Evolutionary conservation across 2,329 filamentous ascomycete genomes (phyloP).

Genomic region (Blastomyces gilchristii): DNA sequence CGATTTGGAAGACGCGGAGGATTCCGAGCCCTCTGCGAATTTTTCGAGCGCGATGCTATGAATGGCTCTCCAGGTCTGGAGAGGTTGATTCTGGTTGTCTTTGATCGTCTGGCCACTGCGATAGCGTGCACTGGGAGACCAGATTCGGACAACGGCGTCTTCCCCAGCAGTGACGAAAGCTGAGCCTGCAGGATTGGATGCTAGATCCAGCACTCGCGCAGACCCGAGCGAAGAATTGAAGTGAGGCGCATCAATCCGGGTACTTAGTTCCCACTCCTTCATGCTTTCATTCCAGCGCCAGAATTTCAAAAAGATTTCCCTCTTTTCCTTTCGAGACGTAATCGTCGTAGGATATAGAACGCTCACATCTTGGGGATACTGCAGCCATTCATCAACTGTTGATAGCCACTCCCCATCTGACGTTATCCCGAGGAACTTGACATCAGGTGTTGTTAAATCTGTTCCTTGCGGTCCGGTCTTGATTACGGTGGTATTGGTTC

Average conservation of each 20-base stretch:
- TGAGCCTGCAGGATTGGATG: conserved; percentile 55
- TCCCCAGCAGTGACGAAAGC: conserved; percentile 79
- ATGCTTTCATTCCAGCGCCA: conserved; percentile 58
- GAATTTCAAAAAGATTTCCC: conserved; percentile 78
- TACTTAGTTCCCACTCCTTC: conserved; percentile 61
- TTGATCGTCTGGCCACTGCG: conserved; percentile 46
- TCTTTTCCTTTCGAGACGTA: conserved; percentile 22
- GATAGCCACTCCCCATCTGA: conserved; percentile 80
- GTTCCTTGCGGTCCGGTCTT: conserved; percentile 64
- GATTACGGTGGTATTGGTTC: conserved; percentile 75
- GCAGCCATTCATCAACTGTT: conserved; percentile 84
- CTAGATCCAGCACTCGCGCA: conserved; percentile 59
- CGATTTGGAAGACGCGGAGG: conserved; percentile 33
- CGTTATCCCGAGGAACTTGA: conserved; percentile 65
- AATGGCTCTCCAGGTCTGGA: conserved; percentile 66
- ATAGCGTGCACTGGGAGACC: conserved; percentile 63
- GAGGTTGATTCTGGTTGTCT: conserved; percentile 46
- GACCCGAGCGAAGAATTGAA: conserved; percentile 42
- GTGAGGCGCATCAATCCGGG: conserved; percentile 77
- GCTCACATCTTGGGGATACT: conserved; percentile 57
- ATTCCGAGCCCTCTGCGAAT: conserved; percentile 22
- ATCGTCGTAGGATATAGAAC: conserved; percentile 37
- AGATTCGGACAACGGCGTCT: conserved; percentile 67
- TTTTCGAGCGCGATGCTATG: conserved; percentile 42
- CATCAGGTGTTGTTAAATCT: conserved; percentile 64